phyloP scores from a whole-genome alignment of 2,329 filamentous ascomycete genomes.

The Grosmannia huntii region DNA sequence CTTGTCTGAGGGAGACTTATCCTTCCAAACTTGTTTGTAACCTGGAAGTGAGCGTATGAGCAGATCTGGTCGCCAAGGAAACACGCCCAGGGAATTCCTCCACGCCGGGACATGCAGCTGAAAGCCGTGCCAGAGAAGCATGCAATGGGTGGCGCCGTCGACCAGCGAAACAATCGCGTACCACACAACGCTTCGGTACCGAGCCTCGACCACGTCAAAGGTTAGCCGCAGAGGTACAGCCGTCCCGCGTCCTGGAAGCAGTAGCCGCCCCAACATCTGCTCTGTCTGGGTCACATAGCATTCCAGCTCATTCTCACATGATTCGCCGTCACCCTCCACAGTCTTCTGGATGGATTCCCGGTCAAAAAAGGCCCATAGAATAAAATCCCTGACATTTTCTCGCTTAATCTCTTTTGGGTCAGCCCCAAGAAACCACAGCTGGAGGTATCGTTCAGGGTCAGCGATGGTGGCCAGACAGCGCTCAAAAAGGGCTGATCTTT shows the following conservation, averaged over 20 bases:
- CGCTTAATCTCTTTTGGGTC: slow-evolving; percentile 41
- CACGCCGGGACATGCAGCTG: slow-evolving; percentile 33
- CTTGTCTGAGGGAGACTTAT: slow-evolving; percentile 31
- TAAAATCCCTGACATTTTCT: slow-evolving; percentile 57
- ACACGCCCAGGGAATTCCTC: slow-evolving; percentile 10
- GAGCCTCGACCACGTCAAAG: slow-evolving; percentile 47
- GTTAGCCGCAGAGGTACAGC: slow-evolving; percentile 50
- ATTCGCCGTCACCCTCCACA: too few relatives aligned
- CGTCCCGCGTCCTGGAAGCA: slow-evolving; percentile 41
- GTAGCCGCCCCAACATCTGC: slow-evolving; percentile 31
- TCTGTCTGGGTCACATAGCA: slow-evolving; percentile 19
- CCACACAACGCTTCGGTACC: slow-evolving; percentile 51
- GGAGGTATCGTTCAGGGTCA: slow-evolving; percentile 43
- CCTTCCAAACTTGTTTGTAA: slow-evolving; percentile 9
- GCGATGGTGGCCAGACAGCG: slow-evolving; percentile 39
- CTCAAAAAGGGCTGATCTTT: neutral
- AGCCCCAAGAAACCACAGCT: slow-evolving; percentile 54
- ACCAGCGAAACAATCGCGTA: slow-evolving; percentile 44
- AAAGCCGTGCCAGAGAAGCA: slow-evolving; percentile 37
- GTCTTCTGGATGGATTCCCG: too few relatives aligned
- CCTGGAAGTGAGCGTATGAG: slow-evolving; percentile 13
- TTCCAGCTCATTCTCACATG: slow-evolving; percentile 31
- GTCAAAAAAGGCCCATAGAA: slow-evolving; percentile 27
- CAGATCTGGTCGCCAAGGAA: too few relatives aligned
- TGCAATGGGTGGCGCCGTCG: slow-evolving; percentile 35